phyloP scores from a whole-genome alignment of 1,139 yeast species.

The Hansenula anomala region DNA sequence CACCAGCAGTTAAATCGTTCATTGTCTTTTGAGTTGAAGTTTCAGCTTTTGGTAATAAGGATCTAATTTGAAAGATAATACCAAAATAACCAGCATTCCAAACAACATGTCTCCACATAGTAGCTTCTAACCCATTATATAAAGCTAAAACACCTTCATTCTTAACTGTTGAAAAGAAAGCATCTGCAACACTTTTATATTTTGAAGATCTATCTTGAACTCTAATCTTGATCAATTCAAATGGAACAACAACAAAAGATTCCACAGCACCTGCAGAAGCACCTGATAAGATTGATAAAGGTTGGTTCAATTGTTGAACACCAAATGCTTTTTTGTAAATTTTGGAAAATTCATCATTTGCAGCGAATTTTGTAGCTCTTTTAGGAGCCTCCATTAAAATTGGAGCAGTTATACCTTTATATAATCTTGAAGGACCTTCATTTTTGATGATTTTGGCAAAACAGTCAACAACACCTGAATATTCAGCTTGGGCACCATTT shows the following conservation, averaged over 20 bases:
- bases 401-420: constrained; percentile 94
- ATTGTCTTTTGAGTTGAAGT: constrained; percentile 66
- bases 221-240: constrained; percentile 81
- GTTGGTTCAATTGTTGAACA: constrained; percentile 66
- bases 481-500: constrained; percentile 41
- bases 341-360: constrained; percentile 96
- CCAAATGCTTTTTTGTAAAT: constrained; percentile 74
- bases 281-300: constrained; percentile 86
- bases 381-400: constrained; percentile 99
- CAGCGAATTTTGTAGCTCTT: constrained; percentile 96
- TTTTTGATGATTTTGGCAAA: constrained; percentile 73
- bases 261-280: constrained; percentile 99
- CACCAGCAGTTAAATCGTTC: constrained; percentile 87
- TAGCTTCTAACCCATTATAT: constrained; percentile 94
- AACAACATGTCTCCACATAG: constrained; percentile 91
- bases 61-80: constrained; percentile 81
- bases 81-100: constrained; percentile 99
- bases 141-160: constrained; percentile 78
- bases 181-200: constrained; percentile 85
- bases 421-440: constrained; percentile 82
- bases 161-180: constrained; percentile 64
- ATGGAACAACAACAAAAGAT: constrained; percentile 94
- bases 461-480: constrained; percentile 82
- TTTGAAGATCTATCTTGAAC: constrained; percentile 83
- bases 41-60: constrained; percentile 73